Conservation (phyloP, 2,329 filamentous ascomycete genomes). For the Botryotinia globosa region DNA sequence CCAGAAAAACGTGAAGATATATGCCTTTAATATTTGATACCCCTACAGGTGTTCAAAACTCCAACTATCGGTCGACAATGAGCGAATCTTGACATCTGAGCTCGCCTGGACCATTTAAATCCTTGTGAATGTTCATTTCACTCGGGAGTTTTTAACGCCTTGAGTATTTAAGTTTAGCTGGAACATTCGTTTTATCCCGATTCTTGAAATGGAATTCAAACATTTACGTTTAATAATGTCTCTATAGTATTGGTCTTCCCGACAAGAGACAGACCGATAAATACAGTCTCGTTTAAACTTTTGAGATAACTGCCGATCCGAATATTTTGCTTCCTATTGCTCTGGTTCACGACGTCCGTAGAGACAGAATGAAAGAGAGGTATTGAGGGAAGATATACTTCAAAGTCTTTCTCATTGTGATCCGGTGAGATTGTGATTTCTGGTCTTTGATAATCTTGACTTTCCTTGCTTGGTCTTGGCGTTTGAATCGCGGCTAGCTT, state of each 20-base stretch:
- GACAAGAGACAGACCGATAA: too few relatives aligned
- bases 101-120: not conserved
- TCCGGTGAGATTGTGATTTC: too few relatives aligned
- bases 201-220: fast-evolving
- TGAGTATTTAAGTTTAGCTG: not conserved
- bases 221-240: not conserved
- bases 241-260: too few relatives aligned
- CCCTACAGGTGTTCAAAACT: not conserved
- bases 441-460: too few relatives aligned
- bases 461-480: too few relatives aligned
- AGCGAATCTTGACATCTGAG: not conserved
- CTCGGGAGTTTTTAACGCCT: not conserved
- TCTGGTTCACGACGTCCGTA: fast-evolving
- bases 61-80: not conserved
- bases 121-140: fast-evolving
- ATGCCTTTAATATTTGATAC: not conserved
- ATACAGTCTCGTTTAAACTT: not conserved
- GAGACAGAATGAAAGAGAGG: too few relatives aligned
- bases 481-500: too few relatives aligned
- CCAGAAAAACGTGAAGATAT: too few relatives aligned
- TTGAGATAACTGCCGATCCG: too few relatives aligned
- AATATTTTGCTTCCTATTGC: too few relatives aligned
- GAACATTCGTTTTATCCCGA: not conserved
- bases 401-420: too few relatives aligned
- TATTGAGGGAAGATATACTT: too few relatives aligned